Conservation (phyloP, 2,329 filamentous ascomycete species). For the Trichoderma atrobrunneum region DNA sequence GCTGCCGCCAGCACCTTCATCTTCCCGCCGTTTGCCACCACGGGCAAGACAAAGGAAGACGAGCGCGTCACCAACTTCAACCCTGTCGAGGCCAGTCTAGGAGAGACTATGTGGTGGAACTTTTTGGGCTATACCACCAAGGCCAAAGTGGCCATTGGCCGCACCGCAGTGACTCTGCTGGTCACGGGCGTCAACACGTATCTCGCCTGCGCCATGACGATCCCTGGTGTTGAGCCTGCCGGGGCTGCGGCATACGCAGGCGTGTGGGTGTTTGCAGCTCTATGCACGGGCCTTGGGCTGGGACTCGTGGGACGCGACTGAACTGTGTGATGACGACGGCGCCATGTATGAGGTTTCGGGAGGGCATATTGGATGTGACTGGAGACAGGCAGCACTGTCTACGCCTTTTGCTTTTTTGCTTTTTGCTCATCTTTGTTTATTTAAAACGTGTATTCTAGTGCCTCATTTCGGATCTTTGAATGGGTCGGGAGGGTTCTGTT, state of each 20-base stretch:
- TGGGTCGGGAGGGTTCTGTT: neutral
- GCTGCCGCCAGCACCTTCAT: constrained; percentile 72
- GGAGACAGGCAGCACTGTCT: neutral
- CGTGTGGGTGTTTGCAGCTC: constrained; percentile 68
- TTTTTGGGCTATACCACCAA: constrained; percentile 65
- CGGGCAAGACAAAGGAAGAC: constrained; percentile 48
- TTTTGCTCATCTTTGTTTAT: neutral
- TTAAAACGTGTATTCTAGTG: constrained; percentile 1
- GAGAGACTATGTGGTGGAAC: constrained; percentile 70
- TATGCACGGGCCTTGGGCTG: constrained; percentile 56
- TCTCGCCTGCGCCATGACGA: constrained; percentile 61
- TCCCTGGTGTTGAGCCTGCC: constrained; percentile 65
- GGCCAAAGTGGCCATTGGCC: constrained; percentile 60
- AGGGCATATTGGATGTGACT: neutral
- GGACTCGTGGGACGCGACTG: constrained; percentile 49
- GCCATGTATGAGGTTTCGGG: neutral
- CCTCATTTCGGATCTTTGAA: neutral
- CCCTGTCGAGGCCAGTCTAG: constrained; percentile 61
- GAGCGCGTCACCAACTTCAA: constrained; percentile 56
- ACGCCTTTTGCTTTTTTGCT: neutral
- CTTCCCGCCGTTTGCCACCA: constrained; percentile 65
- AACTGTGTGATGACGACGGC: neutral
- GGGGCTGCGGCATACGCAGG: constrained; percentile 72
- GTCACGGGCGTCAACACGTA: constrained; percentile 59
- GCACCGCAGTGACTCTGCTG: constrained; percentile 59